Percentiles rank a stretch among this genome's conserved stretches.
phyloP scores from a whole-genome alignment of 108 stramenopile genomes.

The Mediolabrus comicus region DNA sequence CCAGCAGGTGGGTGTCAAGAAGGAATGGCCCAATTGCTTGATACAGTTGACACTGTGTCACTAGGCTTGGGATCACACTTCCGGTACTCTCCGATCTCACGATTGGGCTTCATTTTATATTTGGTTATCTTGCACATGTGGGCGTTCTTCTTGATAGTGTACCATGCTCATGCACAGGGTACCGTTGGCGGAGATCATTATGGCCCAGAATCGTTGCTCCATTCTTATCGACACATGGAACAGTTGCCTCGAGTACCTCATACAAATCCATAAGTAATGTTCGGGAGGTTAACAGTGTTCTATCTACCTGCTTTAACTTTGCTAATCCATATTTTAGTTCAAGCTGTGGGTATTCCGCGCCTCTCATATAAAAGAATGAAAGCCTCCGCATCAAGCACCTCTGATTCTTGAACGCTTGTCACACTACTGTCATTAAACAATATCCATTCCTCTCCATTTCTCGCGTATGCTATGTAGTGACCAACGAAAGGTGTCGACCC shows the following conservation, averaged over 20 bases:
- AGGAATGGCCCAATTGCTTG: slow-evolving; percentile 61
- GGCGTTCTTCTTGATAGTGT: slow-evolving; percentile 81
- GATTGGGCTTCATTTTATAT: slow-evolving; percentile 75
- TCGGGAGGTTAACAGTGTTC: background rate
- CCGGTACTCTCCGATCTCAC: slow-evolving; percentile 68
- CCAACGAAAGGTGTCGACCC: slow-evolving; percentile 45
- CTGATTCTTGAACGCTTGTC: slow-evolving; percentile 16
- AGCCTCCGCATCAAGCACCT: slow-evolving; percentile 38
- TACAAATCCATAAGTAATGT: slow-evolving; percentile 11
- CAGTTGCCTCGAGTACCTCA: slow-evolving; percentile 15
- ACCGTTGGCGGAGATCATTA: slow-evolving; percentile 30
- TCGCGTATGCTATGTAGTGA: slow-evolving; percentile 35
- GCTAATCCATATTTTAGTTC: background rate
- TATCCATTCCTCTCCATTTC: slow-evolving; percentile 27
- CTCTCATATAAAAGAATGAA: slow-evolving; percentile 48
- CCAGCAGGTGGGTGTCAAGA: slow-evolving; percentile 60
- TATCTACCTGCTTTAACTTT: background rate
- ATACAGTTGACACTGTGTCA: slow-evolving; percentile 68
- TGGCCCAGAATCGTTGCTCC: slow-evolving; percentile 34
- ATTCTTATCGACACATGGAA: slow-evolving; percentile 37
- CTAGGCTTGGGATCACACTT: slow-evolving; percentile 77
- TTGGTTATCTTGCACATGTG: slow-evolving; percentile 72
- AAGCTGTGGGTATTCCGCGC: slow-evolving; percentile 12
- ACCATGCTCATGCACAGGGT: slow-evolving; percentile 84
- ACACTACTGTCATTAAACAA: slow-evolving; percentile 50